Conservation (phyloP, 345 rosid genomes). For the Ailanthus altissimus region DNA sequence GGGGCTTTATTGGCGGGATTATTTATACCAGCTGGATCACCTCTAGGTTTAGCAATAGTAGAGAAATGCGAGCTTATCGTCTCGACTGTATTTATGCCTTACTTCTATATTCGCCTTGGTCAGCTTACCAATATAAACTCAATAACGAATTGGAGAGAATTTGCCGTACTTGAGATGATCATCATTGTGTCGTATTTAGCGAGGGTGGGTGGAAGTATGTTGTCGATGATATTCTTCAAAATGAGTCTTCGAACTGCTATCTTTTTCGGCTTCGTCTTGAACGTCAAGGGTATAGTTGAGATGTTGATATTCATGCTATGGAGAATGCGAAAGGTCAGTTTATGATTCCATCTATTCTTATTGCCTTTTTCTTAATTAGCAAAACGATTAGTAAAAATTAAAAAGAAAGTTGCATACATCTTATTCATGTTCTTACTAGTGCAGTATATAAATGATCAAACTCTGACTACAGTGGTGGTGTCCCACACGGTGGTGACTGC, state of each 20-base stretch:
- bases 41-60: slow-evolving; percentile 30
- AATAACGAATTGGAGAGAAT: background rate
- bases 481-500: slow-evolving; percentile 27
- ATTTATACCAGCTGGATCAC: slow-evolving; percentile 35
- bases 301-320: background rate
- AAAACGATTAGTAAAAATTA: no score
- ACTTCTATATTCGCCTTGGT: slow-evolving; percentile 26
- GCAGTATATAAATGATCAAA: slow-evolving; percentile 29
- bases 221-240: slow-evolving; percentile 7
- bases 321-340: background rate
- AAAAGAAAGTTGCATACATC: no score
- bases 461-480: slow-evolving; percentile 24
- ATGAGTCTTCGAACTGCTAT: slow-evolving; percentile 18
- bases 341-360: background rate
- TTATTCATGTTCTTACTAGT: background rate
- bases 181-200: background rate
- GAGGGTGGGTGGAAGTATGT: slow-evolving; percentile 17
- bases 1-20: slow-evolving; percentile 32
- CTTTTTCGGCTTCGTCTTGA: slow-evolving; percentile 32
- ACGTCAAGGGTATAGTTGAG: slow-evolving; percentile 31
- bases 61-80: slow-evolving; percentile 31
- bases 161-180: slow-evolving; percentile 2
- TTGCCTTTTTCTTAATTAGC: background rate
- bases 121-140: background rate
- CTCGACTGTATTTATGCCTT: slow-evolving; percentile 32